Evolutionary conservation across 148 eudicot genomes (phyloP).

Genomic region (Arbutus unedo): DNA sequence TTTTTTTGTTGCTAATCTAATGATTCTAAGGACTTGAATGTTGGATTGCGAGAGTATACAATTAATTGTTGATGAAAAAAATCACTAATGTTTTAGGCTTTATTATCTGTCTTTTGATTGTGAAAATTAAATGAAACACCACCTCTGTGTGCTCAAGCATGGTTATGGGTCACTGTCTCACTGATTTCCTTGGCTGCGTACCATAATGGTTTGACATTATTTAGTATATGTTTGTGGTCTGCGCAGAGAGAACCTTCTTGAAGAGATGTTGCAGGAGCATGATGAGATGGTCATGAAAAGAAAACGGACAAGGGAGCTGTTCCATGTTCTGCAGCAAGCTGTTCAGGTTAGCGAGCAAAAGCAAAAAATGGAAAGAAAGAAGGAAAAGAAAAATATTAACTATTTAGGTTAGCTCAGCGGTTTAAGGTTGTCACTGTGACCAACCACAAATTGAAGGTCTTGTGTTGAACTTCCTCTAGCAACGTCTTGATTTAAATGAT

Average conservation of each 20-base stretch:
- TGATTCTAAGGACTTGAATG: background rate
- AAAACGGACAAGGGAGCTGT: background rate
- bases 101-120: background rate
- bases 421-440: background rate
- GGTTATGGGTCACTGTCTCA: slow-evolving; percentile 2
- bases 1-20: background rate
- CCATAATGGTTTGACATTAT: background rate
- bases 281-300: slow-evolving; percentile 5
- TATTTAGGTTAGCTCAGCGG: background rate
- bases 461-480: background rate
- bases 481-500: background rate
- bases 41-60: background rate
- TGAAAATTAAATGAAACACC: background rate
- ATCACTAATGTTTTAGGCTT: background rate
- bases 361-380: background rate
- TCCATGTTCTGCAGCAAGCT: slow-evolving; percentile 17
- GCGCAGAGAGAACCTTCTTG: slow-evolving; percentile 16
- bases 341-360: background rate
- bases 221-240: background rate
- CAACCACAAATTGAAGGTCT: background rate
- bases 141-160: background rate
- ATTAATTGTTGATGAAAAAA: background rate
- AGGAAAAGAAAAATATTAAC: background rate
- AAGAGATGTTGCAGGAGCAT: slow-evolving; percentile 15
- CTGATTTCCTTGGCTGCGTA: background rate